These are phyloP conservation scores for Cerioporus squamosus DNA, from an alignment of 1,284 basidiomycete species.

Conservation along the genomic window DNA sequence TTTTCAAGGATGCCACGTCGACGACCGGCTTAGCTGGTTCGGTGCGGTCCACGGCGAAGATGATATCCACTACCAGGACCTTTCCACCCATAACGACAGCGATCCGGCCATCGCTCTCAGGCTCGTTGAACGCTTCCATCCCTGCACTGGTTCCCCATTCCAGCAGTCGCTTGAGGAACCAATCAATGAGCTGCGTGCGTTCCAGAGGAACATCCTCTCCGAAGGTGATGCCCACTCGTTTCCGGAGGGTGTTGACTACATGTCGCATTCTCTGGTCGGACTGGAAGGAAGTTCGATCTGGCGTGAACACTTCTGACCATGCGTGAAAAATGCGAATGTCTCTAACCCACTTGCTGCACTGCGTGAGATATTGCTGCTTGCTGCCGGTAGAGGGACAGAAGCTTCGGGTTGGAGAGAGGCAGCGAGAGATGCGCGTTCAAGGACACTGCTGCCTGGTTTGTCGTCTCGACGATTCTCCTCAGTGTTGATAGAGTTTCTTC, in stretches of 20 bases:
- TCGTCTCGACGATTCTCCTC: slow-evolving; percentile 52
- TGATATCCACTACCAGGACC: slow-evolving; percentile 76
- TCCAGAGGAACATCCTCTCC: slow-evolving; percentile 67
- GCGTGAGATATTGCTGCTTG: slow-evolving; percentile 56
- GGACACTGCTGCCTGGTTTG: slow-evolving; percentile 56
- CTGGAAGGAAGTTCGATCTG: slow-evolving; percentile 35
- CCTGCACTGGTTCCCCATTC: slow-evolving; percentile 63
- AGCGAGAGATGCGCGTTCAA: slow-evolving; percentile 52
- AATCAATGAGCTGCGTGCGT: slow-evolving; percentile 46
- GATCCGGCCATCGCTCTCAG: slow-evolving; percentile 49
- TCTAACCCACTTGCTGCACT: slow-evolving; percentile 49
- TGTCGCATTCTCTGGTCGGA: slow-evolving; percentile 54
- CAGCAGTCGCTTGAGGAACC: slow-evolving; percentile 60
- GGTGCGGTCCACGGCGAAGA: slow-evolving; percentile 52
- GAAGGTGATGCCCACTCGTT: slow-evolving; percentile 50
- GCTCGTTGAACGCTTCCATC: slow-evolving; percentile 75
- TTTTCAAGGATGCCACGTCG: slow-evolving; percentile 61
- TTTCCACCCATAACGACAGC: slow-evolving; percentile 73
- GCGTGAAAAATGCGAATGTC: slow-evolving; percentile 11
- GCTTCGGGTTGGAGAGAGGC: slow-evolving; percentile 62
- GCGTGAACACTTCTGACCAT: not conserved
- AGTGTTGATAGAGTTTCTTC: slow-evolving; percentile 35
- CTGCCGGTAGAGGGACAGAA: slow-evolving; percentile 68
- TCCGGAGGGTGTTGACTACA: slow-evolving; percentile 48
- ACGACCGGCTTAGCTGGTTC: slow-evolving; percentile 44